These are phyloP conservation scores for Fennellomyces sp. DNA, from an alignment of 371 early-diverging fungal genomes.

Conservation along the genomic window DNA sequence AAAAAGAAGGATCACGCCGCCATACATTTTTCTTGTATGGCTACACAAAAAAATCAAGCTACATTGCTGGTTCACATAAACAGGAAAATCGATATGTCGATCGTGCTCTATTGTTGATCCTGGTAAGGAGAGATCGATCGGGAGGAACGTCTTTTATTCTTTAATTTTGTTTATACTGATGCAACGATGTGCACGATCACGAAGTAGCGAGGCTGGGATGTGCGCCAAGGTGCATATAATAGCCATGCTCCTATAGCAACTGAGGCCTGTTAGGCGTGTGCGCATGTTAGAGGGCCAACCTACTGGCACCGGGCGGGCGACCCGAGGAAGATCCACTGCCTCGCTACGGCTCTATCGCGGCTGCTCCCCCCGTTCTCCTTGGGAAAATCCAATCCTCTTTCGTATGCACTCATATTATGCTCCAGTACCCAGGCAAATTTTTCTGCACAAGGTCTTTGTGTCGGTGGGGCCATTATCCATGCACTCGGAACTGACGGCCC, in stretches of 20 bases:
- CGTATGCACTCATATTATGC: not conserved
- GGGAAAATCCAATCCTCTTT: not conserved
- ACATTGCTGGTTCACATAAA: not conserved
- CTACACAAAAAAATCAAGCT: not conserved
- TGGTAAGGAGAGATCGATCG: not conserved
- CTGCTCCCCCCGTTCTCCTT: no score
- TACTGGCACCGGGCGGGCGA: no score
- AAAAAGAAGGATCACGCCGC: constrained; percentile 2
- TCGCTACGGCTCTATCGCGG: no score
- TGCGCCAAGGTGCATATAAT: not conserved
- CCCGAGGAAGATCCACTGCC: no score
- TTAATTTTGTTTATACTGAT: not conserved
- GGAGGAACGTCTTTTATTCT: not conserved
- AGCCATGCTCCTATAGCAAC: not conserved
- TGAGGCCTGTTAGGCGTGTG: not conserved
- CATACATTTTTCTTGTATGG: not conserved
- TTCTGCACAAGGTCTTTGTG: not conserved
- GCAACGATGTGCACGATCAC: not conserved
- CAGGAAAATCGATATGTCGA: constrained; percentile 4
- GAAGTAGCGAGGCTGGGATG: not conserved
- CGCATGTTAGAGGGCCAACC: not conserved
- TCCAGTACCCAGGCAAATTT: not conserved
- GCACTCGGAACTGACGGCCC: constrained; percentile 10
- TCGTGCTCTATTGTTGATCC: constrained; percentile 2
- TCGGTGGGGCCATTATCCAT: not conserved